phyloP scores from a whole-genome alignment of 352 stramenopile species.

The Blastocystis sp. region DNA sequence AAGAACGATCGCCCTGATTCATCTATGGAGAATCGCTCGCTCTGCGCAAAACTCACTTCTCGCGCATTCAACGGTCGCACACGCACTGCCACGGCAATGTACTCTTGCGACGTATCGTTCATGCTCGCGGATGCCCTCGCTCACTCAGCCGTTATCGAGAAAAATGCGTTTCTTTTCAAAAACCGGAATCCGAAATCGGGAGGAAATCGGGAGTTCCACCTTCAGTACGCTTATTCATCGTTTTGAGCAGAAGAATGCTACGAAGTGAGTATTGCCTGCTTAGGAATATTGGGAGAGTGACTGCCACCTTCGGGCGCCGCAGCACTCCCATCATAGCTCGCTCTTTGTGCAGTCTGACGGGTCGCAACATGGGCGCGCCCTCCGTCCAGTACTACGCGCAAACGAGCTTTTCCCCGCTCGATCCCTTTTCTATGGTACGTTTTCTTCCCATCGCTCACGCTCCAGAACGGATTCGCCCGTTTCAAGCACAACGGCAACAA shows the following conservation, averaged over 20 bases:
- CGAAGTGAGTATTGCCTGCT: constrained; percentile 26
- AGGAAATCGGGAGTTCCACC: constrained; percentile 13
- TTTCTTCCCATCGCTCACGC: background rate
- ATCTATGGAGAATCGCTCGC: background rate
- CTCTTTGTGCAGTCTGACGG: constrained; percentile 27
- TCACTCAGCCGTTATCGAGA: background rate
- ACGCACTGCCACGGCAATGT: constrained; percentile 67
- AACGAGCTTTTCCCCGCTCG: background rate
- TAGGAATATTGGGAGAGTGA: constrained; percentile 16
- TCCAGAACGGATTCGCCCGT: constrained; percentile 28
- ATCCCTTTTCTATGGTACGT: constrained; percentile 18
- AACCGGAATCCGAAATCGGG: background rate
- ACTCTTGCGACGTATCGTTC: constrained; percentile 45
- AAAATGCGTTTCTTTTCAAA: constrained; percentile 29
- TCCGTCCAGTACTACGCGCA: background rate
- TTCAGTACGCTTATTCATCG: background rate
- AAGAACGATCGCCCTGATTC: constrained; percentile 42
- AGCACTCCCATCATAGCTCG: background rate
- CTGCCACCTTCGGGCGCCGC: background rate
- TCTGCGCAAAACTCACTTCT: constrained; percentile 38
- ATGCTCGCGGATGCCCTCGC: background rate
- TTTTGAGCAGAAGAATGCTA: constrained; percentile 13
- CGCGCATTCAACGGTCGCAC: constrained; percentile 67
- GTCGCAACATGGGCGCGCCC: background rate
- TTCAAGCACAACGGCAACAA: constrained; percentile 12